These are phyloP conservation scores for Marchantia polymorpha DNA, from an alignment of 225 moss, liverwort and hornwort genomes.

Conservation along the genomic window DNA sequence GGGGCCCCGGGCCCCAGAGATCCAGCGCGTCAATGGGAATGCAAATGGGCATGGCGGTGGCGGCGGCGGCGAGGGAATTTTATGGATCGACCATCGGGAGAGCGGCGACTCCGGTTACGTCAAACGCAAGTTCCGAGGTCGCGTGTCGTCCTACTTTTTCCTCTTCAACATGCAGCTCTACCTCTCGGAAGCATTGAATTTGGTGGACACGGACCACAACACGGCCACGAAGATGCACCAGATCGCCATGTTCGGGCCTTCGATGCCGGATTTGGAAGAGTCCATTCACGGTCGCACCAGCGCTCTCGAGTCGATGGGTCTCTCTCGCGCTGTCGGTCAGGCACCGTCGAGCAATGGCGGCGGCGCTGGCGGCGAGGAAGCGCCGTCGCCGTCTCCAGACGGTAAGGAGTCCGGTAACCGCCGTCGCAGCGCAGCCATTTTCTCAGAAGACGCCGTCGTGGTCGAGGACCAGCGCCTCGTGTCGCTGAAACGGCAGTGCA, in stretches of 20 bases:
- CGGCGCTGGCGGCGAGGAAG: neutral
- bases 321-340: neutral
- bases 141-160: slow-evolving; percentile 44
- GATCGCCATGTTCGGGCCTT: neutral
- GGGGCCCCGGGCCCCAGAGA: neutral
- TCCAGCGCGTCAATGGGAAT: neutral
- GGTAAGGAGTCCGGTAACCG: neutral
- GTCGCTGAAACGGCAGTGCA: neutral
- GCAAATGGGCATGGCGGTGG: too few relatives aligned
- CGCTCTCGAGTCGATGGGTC: neutral
- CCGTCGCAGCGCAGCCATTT: neutral
- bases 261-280: neutral
- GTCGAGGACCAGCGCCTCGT: neutral
- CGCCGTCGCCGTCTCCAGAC: neutral
- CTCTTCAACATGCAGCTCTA: slow-evolving; percentile 43
- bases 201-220: slow-evolving; percentile 15
- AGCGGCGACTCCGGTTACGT: slow-evolving; percentile 9
- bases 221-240: neutral
- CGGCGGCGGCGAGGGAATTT: neutral
- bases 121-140: slow-evolving; percentile 37
- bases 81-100: neutral
- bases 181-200: slow-evolving; percentile 23
- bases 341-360: neutral
- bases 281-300: slow-evolving; percentile 10
- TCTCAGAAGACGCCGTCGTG: neutral